Evolutionary conservation across 129 eudicot species (phyloP), one percentile per base, ranked within the genome.

Genomic region (Saussurea involucrata): DNA sequence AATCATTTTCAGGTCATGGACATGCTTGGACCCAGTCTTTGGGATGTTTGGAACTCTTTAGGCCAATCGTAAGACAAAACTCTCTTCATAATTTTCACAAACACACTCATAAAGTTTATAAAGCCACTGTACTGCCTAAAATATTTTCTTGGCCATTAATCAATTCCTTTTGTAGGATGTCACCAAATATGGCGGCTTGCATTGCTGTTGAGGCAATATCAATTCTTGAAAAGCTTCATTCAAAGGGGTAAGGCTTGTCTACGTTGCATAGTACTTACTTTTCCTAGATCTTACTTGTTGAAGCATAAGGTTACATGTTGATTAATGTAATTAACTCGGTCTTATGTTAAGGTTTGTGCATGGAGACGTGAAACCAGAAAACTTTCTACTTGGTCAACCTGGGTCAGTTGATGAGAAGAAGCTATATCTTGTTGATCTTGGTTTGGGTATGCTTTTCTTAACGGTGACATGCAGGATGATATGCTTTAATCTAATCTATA

Each of bases 291-390:
- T 60, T 57, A 5, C 11, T 18, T 21, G 25, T 28, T 21, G 31
- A 68, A 68, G 24, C 72, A 10, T 75, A 57, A 37, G 61, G 42
- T 61, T 78, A 40, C 24, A 22, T 25, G n/a, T 33, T 57, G 22
- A 12, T 58, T 57, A 68, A 68, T 40, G 6, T 13, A 36, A 55
- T 68, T 15, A 57, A 66, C 34, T 37, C 22, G 44, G 21, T 72
- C 71, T 74, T 61, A 29, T 27, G 40, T 57, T 57, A 76, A 92
- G 99, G 79, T 95, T 95, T 85, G 99, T 95, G 80, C 99, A 95
- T 84, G 99, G 97, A 71, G 99, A 95, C 72, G 99, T 95, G 76
- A 95, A 95, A 84, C 99, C 99, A 6, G 99, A 95, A 78, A 95
- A 95, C 67, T 95, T 95, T 76, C 78, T 95, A 77, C 99, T 95